Base-by-base conservation (phyloP, 306 rosid genomes). In the Arachis stenosperma region DNA sequence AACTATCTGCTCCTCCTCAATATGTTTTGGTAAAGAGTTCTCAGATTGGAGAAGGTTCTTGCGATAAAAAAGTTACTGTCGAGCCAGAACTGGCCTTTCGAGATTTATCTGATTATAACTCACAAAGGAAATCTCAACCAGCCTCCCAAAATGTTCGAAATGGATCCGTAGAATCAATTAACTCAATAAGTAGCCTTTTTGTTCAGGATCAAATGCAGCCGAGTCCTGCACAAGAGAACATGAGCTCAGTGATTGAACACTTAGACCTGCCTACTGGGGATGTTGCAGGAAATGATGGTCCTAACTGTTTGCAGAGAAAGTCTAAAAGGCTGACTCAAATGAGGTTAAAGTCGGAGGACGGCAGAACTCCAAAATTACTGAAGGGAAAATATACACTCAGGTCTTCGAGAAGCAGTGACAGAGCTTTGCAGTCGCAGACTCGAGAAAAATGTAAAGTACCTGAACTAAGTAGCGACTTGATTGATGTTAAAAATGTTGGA, bases 371-470 rank as follows among this genome's bases (percentile, higher is more conserved):
- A 30, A 84, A 81, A 76, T 69, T 87, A 76, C 78, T 73, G 73
- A 83, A 75, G 80, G 87, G 78, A 66, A 91, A 82, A 60, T 88
- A 81, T 80, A 57, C 33, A 65, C 81, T 85, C 29, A 88, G 91
- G 75, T 89, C 97, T 9, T 54, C 58, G 64, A 82, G 79, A 67
- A 74, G 84, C 65, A 87, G 83, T 48, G 98, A 91, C 76, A 84
- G 96, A 86, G 82, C 85, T 77, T 75, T 91, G 83, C 92, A 96
- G 78, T 87, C 99, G 60, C 87, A 80, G 82, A 69, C 75, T 8
- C 79, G 1, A 67, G 93, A 84, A 79, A 94, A 82, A 70, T 85
- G 85, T 74, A 82, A 77, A 79, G 76, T 69, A 61, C 78, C 85
- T 47, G 84, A 84, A 74, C 77, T 88, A 44, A 87, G 70, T 77